Percentiles rank a stretch among this genome's conserved stretches.
These are phyloP conservation scores for Lumnitzera racemosa DNA, from an alignment of 345 rosid genomes.

Conservation along the genomic window DNA sequence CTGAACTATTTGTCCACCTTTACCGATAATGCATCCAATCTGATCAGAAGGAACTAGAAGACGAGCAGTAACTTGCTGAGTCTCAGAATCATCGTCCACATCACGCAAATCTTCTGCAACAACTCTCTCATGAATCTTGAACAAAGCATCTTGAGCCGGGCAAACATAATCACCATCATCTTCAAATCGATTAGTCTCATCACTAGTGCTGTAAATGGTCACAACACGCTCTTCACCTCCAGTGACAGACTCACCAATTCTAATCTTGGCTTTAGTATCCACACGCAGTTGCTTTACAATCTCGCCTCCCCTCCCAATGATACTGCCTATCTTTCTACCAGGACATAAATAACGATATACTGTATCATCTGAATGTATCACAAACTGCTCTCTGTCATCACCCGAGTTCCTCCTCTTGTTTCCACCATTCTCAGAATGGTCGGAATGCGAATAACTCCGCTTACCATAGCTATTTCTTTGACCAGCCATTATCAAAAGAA, in stretches of 20 bases:
- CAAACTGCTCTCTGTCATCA: slow-evolving; percentile 63
- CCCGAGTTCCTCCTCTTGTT: slow-evolving; percentile 66
- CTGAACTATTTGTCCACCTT: slow-evolving; percentile 92
- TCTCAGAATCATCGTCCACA: slow-evolving; percentile 50
- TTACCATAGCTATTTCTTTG: slow-evolving; percentile 78
- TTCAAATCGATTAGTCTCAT: slow-evolving; percentile 66
- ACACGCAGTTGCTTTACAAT: slow-evolving; percentile 80
- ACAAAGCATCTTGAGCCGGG: slow-evolving; percentile 94
- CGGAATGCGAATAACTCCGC: slow-evolving; percentile 69
- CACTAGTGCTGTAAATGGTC: slow-evolving; percentile 79
- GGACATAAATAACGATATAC: slow-evolving; percentile 88
- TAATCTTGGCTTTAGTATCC: slow-evolving; percentile 81
- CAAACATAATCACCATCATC: slow-evolving; percentile 45
- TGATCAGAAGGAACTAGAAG: slow-evolving; percentile 97
- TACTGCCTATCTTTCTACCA: slow-evolving; percentile 77
- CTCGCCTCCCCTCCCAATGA: slow-evolving; percentile 93
- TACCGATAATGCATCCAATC: slow-evolving; percentile 93
- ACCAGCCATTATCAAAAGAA: slow-evolving; percentile 46
- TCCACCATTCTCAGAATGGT: slow-evolving; percentile 46
- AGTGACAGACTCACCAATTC: slow-evolving; percentile 70
- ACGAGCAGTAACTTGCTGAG: slow-evolving; percentile 56
- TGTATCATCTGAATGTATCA: slow-evolving; percentile 61
- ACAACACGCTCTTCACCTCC: slow-evolving; percentile 91
- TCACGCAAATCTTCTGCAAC: slow-evolving; percentile 53
- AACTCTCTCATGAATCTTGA: slow-evolving; percentile 80